Conservation (phyloP, 176 grass and related monocot genomes). For the Musa itinerans region DNA sequence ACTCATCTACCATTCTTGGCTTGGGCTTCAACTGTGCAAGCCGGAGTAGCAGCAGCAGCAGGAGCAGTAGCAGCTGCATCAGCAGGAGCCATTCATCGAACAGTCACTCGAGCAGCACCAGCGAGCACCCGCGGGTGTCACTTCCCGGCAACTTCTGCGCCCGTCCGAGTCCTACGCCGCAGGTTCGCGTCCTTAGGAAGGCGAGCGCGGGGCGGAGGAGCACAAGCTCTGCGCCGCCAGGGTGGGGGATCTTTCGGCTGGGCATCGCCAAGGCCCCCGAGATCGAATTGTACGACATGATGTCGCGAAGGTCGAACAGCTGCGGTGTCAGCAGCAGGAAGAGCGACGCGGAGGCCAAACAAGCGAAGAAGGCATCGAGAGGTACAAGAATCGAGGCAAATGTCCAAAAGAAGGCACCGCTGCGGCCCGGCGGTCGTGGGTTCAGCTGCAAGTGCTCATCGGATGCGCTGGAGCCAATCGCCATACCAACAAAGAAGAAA, state of each 20-base stretch:
- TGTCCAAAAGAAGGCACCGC: background rate
- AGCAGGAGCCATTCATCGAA: constrained; percentile 49
- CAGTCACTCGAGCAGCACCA: constrained; percentile 19
- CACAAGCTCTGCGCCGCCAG: constrained; percentile 22
- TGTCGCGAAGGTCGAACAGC: background rate
- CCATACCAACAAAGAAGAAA: background rate
- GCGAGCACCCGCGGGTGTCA: constrained; percentile 18
- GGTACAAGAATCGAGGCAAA: background rate
- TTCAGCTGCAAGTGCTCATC: constrained; percentile 57
- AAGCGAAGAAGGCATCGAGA: background rate
- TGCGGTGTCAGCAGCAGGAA: constrained; percentile 7
- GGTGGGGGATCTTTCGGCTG: constrained; percentile 41
- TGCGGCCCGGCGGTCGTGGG: background rate
- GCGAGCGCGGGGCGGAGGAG: constrained; percentile 24
- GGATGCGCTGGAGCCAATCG: constrained; percentile 29
- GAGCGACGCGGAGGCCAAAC: background rate
- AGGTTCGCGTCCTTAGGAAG: constrained; percentile 22
- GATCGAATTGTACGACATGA: constrained; percentile 19
- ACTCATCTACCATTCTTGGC: constrained; percentile 13
- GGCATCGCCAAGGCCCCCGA: constrained; percentile 51
- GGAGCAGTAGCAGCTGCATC: constrained; percentile 48
- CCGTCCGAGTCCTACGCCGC: constrained; percentile 55
- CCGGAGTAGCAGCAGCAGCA: constrained; percentile 32
- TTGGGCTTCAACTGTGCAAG: constrained; percentile 25
- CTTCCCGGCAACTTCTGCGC: constrained; percentile 47